Conservation (phyloP, 306 rosid species). For the Inga oerstediana region DNA sequence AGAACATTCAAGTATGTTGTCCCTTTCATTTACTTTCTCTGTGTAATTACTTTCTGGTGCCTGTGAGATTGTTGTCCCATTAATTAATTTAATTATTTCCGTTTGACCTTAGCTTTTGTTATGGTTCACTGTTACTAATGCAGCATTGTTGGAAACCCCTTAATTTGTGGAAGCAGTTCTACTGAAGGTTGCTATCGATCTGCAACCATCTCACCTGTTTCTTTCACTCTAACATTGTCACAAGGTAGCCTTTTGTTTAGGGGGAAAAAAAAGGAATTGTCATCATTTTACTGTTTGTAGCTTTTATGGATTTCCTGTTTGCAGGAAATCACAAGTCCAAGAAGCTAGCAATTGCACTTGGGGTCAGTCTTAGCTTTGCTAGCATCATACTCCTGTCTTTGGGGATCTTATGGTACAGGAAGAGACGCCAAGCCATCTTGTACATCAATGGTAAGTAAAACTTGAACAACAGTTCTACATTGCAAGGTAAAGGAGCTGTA, state of each 20-base stretch:
- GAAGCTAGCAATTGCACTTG: slow-evolving; percentile 79
- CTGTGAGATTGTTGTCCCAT: slow-evolving; percentile 13
- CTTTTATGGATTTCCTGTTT: neutral
- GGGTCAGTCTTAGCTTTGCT: slow-evolving; percentile 68
- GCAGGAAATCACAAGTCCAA: slow-evolving; percentile 70
- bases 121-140: slow-evolving; percentile 35
- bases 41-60: neutral
- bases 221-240: slow-evolving; percentile 61
- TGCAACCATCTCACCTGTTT: slow-evolving; percentile 52
- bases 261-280: neutral
- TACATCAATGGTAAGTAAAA: slow-evolving; percentile 63
- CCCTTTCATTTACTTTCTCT: neutral
- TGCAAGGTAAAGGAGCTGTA: neutral
- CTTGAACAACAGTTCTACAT: slow-evolving; percentile 18
- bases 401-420: slow-evolving; percentile 66
- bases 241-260: slow-evolving; percentile 38
- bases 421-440: slow-evolving; percentile 63
- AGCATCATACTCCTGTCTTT: slow-evolving; percentile 54
- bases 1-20: slow-evolving; percentile 81
- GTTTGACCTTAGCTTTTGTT: slow-evolving; percentile 34
- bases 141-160: slow-evolving; percentile 86
- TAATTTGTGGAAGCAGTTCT: slow-evolving; percentile 73
- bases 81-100: slow-evolving; percentile 13
- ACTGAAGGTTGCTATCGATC: slow-evolving; percentile 81
- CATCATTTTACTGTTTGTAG: neutral